Evolutionary conservation across 1,284 basidiomycete genomes (phyloP), one percentile per base, ranked within the genome.

Genomic region (Xerocomus nothofagi): DNA sequence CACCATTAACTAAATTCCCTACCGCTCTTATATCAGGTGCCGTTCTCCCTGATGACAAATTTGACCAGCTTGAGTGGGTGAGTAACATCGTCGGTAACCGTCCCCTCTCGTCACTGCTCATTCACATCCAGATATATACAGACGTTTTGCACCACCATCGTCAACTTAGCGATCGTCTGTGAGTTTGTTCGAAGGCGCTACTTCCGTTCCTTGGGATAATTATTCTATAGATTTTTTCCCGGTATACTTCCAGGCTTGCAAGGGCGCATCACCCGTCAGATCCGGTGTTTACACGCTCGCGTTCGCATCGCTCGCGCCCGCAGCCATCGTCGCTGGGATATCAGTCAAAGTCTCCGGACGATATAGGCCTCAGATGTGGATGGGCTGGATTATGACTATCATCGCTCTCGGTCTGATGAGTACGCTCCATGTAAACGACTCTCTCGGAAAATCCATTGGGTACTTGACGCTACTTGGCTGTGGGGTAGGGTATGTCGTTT

Each of bases 201-300:
- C 6, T 20, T 14, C 6, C 6, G 11, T 5, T 41, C 3, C 33
- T 37, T 11, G 17, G 1, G 9, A 10, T 3, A n/a, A 17, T 6
- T 9, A 2, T 4, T 21, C 18, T 21, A 10, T 32, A 56, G 54
- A 56, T 40, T 57, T 34, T 17, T 31, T 26, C 17, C 55, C 55
- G 4, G 50, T 57, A n/a, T 56, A 57, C 23, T 56, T 53, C 24
- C 53, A 55, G 33, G 53, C 53, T 38, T 55, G 53, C 29, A 57
- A 56, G 17, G 46, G 49, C 3, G 9, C 24, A 43, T 56, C 55
- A n/a, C 21, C 55, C 6, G 17, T 42, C 14, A 3, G 0, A n/a
- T 57, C 54, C 2, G 54, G 54, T 3, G 3, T 56, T 23, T 52
- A 56, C 44, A 24, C 18, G 17, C 45, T 56, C 4, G 31, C 17